Conservation (phyloP, 2,329 filamentous ascomycete species). For the Fusarium staphyleae region DNA sequence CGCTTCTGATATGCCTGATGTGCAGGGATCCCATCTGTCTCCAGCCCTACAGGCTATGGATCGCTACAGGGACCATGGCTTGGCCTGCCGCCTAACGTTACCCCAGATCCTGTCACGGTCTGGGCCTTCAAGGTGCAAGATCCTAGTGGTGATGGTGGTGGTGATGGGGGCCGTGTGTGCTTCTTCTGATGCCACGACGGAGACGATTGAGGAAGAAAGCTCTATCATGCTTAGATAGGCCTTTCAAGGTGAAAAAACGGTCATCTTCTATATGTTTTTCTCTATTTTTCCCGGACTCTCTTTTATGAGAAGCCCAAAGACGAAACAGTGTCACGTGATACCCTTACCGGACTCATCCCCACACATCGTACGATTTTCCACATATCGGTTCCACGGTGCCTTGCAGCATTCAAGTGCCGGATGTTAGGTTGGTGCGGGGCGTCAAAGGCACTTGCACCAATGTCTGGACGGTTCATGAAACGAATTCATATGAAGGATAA, state of each 20-base stretch:
- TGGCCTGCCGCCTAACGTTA: conserved; percentile 24
- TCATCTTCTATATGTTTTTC: not conserved
- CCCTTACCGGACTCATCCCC: conserved; percentile 26
- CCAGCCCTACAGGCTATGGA: conserved; percentile 28
- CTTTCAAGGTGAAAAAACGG: too few species aligned
- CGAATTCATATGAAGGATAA: too few species aligned
- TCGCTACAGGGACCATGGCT: conserved; percentile 32
- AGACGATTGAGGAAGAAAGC: not conserved
- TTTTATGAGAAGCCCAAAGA: not conserved
- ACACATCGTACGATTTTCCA: conserved; percentile 38
- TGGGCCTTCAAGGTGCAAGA: conserved; percentile 32
- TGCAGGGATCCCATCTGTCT: conserved; percentile 29
- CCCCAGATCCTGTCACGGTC: conserved; percentile 24
- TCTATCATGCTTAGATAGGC: too few species aligned
- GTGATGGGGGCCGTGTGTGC: not conserved
- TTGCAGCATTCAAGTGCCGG: conserved; percentile 17
- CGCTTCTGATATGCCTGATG: conserved; percentile 30
- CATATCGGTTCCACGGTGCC: conserved; percentile 23
- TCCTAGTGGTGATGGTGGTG: not conserved
- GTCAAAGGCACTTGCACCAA: too few species aligned
- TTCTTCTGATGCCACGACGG: not conserved
- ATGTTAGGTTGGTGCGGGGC: too few species aligned
- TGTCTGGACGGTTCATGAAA: too few species aligned
- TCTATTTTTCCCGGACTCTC: too few species aligned
- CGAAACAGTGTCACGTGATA: conserved; percentile 18